Conservation (phyloP, 2,329 filamentous ascomycete species). For the Fragosphaeria purpurea region DNA sequence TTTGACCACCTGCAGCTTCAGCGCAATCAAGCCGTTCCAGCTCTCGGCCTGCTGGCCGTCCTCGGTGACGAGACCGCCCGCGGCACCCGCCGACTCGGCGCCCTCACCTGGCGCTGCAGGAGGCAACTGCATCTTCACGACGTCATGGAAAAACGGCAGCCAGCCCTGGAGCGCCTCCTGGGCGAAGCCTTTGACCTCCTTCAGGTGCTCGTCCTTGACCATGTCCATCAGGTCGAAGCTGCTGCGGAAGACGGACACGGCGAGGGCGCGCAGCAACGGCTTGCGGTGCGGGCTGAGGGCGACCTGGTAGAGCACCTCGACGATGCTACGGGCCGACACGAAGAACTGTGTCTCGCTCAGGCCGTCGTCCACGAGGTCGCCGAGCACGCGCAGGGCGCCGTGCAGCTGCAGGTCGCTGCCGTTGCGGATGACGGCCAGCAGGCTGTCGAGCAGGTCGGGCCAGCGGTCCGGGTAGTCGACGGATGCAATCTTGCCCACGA, state of each 20-base stretch:
- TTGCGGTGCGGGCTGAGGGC: conserved; percentile 67
- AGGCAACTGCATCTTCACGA: conserved; percentile 67
- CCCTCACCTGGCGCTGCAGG: conserved; percentile 40
- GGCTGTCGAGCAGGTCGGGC: conserved; percentile 74
- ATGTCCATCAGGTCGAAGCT: conserved; percentile 96
- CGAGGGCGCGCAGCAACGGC: conserved; percentile 67
- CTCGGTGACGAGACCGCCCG: no score
- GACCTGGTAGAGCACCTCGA: conserved; percentile 73
- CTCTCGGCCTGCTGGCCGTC: conserved; percentile 46
- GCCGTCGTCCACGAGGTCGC: conserved; percentile 85
- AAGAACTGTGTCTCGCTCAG: conserved; percentile 95
- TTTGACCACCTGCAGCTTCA: conserved; percentile 93
- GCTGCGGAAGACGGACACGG: conserved; percentile 79
- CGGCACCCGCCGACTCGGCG: conserved; percentile 18
- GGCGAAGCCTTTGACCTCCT: conserved; percentile 78
- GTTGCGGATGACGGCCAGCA: conserved; percentile 66
- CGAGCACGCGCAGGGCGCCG: conserved; percentile 77
- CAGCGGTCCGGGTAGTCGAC: conserved; percentile 91
- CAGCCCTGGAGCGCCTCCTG: conserved; percentile 75
- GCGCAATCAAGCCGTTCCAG: conserved; percentile 72
- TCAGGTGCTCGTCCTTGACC: conserved; percentile 86
- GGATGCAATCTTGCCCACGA: conserved; percentile 87
- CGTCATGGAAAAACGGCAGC: conserved; percentile 79
- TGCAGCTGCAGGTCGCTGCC: conserved; percentile 75
- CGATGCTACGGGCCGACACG: conserved; percentile 72